Base-by-base conservation (phyloP, 768 basidiomycete genomes). In the Austroboletus festivus region DNA sequence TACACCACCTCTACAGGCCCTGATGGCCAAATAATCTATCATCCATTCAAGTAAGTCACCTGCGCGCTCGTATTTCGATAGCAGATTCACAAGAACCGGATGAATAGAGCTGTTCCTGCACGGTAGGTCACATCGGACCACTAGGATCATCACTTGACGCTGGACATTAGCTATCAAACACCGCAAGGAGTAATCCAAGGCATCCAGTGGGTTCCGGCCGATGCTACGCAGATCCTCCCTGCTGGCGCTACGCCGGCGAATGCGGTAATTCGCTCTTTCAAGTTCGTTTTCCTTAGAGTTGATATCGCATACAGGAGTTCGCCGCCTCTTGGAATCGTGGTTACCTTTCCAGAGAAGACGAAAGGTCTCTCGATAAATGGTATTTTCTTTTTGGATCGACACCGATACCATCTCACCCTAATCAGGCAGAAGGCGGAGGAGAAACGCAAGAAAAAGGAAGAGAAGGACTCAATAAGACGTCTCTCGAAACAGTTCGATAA, bases 141-240 rank as follows among this genome's bases (percentile, higher is more conserved):
- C 18, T 18, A 12, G 19, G 44, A 35, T 48, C 46, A 24, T 42
- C 33, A 35, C 48, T 50, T 55, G 30, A 57, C 47, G 38, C 39
- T 38, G 52, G 38, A 31, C n/a, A n/a, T n/a, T 52, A 89, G 88
- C 59, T 90, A 90, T 69, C 81, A 83, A 57, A 89, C 86, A 1
- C 69, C 81, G 10, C 76, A 73, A 56, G 87, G 86, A 7, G 54
- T 86, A 22, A 80, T 89, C 26, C 76, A 69, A 48, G 88, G 88
- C 13, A 79, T 79, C 44, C 78, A 79, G 48, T 79, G 77, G 67
- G 71, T 88, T 22, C 85, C 86, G 18, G 80, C 78, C n/a, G 87
- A 89, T 56, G 74, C 83, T 1, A 83, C 83, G 0, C 70, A 76
- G 37, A 74, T 82, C 38, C 55, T 82, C 40, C 87, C 86, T 34